phyloP scores from a whole-genome alignment of 2,329 filamentous ascomycete species.

The Penicillium psychrosexuale region DNA sequence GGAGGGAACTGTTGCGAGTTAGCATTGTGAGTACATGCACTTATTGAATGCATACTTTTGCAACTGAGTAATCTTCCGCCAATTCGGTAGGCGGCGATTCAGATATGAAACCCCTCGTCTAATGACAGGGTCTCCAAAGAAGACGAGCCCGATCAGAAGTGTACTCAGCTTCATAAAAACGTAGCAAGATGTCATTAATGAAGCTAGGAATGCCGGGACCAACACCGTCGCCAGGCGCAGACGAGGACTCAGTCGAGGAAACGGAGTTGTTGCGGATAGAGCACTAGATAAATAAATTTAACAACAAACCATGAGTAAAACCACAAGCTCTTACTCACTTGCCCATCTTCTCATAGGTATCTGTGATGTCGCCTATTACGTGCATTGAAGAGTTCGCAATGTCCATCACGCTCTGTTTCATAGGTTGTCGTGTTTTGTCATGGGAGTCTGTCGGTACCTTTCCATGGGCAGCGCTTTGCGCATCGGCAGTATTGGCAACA shows the following conservation, averaged over 20 bases:
- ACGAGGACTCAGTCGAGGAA: conserved; percentile 53
- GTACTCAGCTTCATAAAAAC: conserved; percentile 63
- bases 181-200: conserved; percentile 56
- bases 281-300: conserved; percentile 42
- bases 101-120: conserved; percentile 54
- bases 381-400: conserved; percentile 73
- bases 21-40: conserved; percentile 4
- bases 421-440: conserved; percentile 75
- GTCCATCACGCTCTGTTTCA: conserved; percentile 73
- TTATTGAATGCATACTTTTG: conserved; percentile 50
- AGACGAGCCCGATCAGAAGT: conserved; percentile 67
- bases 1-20: conserved; percentile 54
- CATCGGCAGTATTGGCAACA: conserved; percentile 53
- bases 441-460: conserved; percentile 51
- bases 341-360: conserved; percentile 62
- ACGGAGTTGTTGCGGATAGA: conserved; percentile 62
- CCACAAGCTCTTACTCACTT: conserved; percentile 45
- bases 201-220: conserved; percentile 51
- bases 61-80: conserved; percentile 71
- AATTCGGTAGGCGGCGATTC: conserved; percentile 58
- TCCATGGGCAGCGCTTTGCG: conserved; percentile 54
- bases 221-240: conserved; percentile 55
- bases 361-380: conserved; percentile 56
- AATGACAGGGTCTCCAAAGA: conserved; percentile 78
- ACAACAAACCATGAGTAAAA: background rate